Evolutionary conservation across 2,329 filamentous ascomycete genomes (phyloP), one percentile per base, ranked within the genome.

Genomic region (Fusarium phyllophilum): DNA sequence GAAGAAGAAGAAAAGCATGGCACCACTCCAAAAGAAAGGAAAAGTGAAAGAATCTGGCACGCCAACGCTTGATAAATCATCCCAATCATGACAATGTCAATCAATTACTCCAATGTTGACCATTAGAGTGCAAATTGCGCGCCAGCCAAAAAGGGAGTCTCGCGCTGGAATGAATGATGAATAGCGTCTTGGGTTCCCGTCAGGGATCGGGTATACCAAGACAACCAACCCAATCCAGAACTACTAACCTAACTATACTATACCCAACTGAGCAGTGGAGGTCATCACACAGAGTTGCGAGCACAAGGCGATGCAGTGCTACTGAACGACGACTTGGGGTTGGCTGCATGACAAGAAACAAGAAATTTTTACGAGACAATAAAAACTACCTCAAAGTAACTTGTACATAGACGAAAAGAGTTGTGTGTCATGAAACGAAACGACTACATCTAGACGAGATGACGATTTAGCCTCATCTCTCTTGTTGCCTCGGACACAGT

Each of bases 161-260:
- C 46, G 45, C 34, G 13, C 70, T 74, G 72, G 72, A 74, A 74
- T 74, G 72, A 41, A 66, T 11, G 38, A 48, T n/a, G 39, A 44
- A 38, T 65, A 61, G 68, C 54, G 68, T 48, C 62, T 61, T 68
- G 41, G 24, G 41, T 51, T 24, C 29, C 45, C 39, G 45, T 39
- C 56, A 65, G 45, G 69, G 62, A 72, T 72, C 36, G 38, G 31
- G 24, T 45, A 57, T 46, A 42, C 49, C 52, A 67, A 67, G 41
- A 54, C 64, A 67, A 60, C 42, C 38, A 48, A 20, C n/a, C 36
- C 36, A 42, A 20, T 29, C 29, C 44, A 61, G 41, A 64, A 41
- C 24, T 29, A 22, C 15, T 48, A 29, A 29, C 26, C 26, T 7
- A 29, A 29, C 26, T 29, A 29, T 29, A 22, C 15, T 48, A 48